Evolutionary conservation across 257 asterid genomes (phyloP).

Genomic region (Nicotiana paniculata): DNA sequence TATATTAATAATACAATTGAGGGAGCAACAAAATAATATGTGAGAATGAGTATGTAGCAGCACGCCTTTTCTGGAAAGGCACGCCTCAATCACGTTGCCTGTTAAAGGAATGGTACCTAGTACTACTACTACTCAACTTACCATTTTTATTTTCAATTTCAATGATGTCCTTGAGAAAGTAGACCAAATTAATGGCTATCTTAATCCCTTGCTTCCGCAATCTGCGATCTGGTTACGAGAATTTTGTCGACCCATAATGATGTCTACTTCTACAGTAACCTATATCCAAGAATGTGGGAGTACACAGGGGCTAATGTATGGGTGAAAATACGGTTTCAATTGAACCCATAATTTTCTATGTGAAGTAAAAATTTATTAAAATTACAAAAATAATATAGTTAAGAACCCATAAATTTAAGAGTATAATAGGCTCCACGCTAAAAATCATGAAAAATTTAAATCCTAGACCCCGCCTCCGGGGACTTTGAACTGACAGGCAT

Average conservation of each 20-base stretch:
- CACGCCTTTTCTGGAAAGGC: background rate
- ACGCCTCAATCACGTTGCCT: slow-evolving; percentile 3
- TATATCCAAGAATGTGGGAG: background rate
- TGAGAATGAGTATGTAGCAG: background rate
- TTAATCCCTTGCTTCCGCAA: background rate
- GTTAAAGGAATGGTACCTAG: background rate
- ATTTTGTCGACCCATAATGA: background rate
- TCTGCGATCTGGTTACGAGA: background rate
- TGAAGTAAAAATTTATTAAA: too few species aligned
- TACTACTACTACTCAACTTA: background rate
- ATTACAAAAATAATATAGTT: too few species aligned
- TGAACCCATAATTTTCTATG: too few species aligned
- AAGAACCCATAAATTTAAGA: too few species aligned
- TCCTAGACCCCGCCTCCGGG: too few species aligned
- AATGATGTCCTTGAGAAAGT: background rate
- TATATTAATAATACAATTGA: too few species aligned
- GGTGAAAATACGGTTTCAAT: too few species aligned
- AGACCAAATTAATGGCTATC: background rate
- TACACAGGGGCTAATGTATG: background rate
- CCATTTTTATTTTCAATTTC: background rate
- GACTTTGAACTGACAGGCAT: background rate
- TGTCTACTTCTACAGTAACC: background rate
- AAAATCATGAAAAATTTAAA: too few species aligned
- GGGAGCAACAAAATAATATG: background rate
- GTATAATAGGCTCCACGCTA: too few species aligned